These are phyloP conservation scores for Cyberlindnera amylophila DNA, from an alignment of 805 yeast genomes.

Conservation along the genomic window DNA sequence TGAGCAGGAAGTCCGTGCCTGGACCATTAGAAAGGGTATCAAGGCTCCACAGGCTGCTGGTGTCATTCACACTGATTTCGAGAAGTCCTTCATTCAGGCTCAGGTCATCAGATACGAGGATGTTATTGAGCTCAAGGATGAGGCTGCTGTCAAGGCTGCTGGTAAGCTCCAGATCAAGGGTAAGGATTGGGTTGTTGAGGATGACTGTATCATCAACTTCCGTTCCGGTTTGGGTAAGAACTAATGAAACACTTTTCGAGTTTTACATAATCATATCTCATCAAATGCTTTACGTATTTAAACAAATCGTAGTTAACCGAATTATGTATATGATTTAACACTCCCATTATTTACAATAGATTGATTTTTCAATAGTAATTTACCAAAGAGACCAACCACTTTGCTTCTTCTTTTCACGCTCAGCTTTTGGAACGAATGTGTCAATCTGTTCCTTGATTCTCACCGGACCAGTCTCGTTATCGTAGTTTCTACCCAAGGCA, in stretches of 20 bases:
- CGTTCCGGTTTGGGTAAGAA: slow-evolving; percentile 89
- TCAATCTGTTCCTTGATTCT: slow-evolving; percentile 74
- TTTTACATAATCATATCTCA: too few relatives aligned
- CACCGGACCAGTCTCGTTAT: slow-evolving; percentile 69
- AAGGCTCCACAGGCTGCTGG: slow-evolving; percentile 99
- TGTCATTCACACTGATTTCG: slow-evolving; percentile 92
- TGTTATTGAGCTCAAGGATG: slow-evolving; percentile 74
- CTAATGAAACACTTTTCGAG: too few relatives aligned
- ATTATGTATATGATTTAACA: not conserved
- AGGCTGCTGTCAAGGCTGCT: slow-evolving; percentile 73
- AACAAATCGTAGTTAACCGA: not conserved
- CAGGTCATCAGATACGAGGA: slow-evolving; percentile 86
- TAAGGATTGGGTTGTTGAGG: slow-evolving; percentile 91
- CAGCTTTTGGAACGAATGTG: slow-evolving; percentile 68
- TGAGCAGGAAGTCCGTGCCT: slow-evolving; percentile 93
- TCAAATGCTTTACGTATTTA: too few relatives aligned
- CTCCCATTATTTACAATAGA: not conserved
- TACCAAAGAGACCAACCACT: slow-evolving; percentile 40
- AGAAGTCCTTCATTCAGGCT: slow-evolving; percentile 92
- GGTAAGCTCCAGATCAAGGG: slow-evolving; percentile 92
- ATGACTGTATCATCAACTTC: slow-evolving; percentile 88
- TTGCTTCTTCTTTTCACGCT: slow-evolving; percentile 56
- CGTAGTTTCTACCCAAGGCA: slow-evolving; percentile 89
- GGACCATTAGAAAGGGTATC: slow-evolving; percentile 92
- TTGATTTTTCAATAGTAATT: not conserved